phyloP scores from a whole-genome alignment of 768 basidiomycete species.

The Tephrocybe sp. region DNA sequence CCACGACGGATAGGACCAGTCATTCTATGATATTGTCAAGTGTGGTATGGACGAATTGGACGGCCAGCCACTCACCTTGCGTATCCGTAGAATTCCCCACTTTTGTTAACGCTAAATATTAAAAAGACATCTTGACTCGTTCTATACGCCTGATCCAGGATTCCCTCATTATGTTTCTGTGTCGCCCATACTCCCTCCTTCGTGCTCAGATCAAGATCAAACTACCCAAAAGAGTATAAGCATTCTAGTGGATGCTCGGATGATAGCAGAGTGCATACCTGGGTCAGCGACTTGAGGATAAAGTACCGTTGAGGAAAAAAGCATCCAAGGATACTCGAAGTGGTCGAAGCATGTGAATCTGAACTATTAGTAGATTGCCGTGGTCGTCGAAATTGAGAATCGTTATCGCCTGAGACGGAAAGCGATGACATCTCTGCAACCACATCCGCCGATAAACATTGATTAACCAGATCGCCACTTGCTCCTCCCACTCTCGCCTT shows the following conservation, averaged over 20 bases:
- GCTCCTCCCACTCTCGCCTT: conserved; percentile 31
- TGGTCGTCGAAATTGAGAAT: conserved; percentile 18
- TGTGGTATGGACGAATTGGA: not conserved
- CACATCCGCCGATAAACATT: conserved; percentile 25
- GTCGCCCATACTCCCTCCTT: conserved; percentile 86
- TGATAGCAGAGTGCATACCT: conserved; percentile 42
- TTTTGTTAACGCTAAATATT: conserved; percentile 91
- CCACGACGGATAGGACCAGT: conserved; percentile 54
- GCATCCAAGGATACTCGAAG: conserved; percentile 70
- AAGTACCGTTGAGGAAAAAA: conserved; percentile 91
- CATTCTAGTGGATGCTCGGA: no score
- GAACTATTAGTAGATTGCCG: conserved; percentile 44
- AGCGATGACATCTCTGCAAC: conserved; percentile 23
- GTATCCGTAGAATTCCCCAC: conserved; percentile 93
- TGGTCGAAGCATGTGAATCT: conserved; percentile 76
- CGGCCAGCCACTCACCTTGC: conserved; percentile 60
- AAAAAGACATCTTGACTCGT: conserved; percentile 86
- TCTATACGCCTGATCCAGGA: conserved; percentile 91
- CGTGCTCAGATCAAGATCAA: conserved; percentile 77
- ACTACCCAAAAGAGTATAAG: conserved; percentile 33
- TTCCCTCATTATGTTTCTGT: conserved; percentile 87
- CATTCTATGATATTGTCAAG: conserved; percentile 51
- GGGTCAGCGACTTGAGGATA: conserved; percentile 85
- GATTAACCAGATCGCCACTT: conserved; percentile 17
- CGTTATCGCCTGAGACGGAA: conserved; percentile 43